These are phyloP conservation scores for Trichoderma hamatum DNA, from an alignment of 2,329 filamentous ascomycete species.

Conservation along the genomic window DNA sequence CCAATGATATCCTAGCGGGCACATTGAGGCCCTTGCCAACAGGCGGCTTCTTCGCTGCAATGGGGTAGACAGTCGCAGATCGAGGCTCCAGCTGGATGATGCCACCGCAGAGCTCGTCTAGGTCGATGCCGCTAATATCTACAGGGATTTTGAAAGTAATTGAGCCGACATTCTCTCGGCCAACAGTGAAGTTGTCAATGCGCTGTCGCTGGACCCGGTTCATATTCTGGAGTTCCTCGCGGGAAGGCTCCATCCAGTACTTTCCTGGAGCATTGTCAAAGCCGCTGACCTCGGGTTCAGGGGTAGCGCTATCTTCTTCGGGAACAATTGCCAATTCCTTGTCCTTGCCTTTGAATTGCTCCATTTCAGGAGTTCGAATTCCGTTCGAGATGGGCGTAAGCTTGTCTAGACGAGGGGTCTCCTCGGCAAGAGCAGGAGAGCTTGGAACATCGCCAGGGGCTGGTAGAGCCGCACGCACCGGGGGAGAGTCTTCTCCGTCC, in stretches of 20 bases:
- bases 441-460: conserved; percentile 39
- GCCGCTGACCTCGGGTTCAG: conserved; percentile 34
- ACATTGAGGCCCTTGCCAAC: conserved; percentile 90
- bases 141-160: conserved; percentile 82
- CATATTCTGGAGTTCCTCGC: conserved; percentile 77
- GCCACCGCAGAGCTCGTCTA: conserved; percentile 77
- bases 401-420: conserved; percentile 56
- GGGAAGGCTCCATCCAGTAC: conserved; percentile 84
- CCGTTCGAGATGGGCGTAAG: conserved; percentile 45
- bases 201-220: conserved; percentile 76
- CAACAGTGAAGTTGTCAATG: conserved; percentile 76
- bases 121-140: conserved; percentile 76
- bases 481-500: conserved; percentile 41
- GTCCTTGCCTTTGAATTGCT: conserved; percentile 73
- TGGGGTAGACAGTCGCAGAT: conserved; percentile 84
- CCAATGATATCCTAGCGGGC: conserved; percentile 81
- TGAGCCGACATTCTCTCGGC: conserved; percentile 77
- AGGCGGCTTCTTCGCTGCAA: conserved; percentile 75
- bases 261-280: conserved; percentile 63
- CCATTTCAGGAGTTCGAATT: conserved; percentile 62
- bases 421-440: conserved; percentile 38
- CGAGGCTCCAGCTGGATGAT: conserved; percentile 78
- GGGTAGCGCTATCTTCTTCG: conserved; percentile 60
- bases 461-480: conserved; percentile 42
- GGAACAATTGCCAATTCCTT: conserved; percentile 79